These are phyloP conservation scores for Hypoxylon sp. DNA, from an alignment of 2,329 filamentous ascomycete genomes.

Conservation along the genomic window DNA sequence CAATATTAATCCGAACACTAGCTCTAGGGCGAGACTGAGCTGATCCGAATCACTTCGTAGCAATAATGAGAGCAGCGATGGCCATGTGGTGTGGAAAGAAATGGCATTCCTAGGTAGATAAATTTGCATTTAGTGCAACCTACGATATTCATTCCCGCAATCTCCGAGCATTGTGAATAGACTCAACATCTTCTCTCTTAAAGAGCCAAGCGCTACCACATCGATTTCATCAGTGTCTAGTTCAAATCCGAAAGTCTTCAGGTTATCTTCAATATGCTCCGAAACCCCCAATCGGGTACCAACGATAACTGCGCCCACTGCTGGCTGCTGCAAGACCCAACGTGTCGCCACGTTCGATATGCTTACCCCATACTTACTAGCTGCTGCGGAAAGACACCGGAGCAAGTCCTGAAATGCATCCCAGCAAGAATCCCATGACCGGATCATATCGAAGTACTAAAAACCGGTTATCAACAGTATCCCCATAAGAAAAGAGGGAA, in stretches of 20 bases:
- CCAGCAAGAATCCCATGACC: constrained; percentile 50
- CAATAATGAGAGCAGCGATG: neutral
- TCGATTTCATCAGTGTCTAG: constrained; percentile 47
- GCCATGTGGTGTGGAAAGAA: neutral
- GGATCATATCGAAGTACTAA: constrained; percentile 52
- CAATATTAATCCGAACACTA: too few relatives aligned
- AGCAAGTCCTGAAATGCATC: constrained; percentile 49
- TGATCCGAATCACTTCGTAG: neutral
- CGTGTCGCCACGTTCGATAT: constrained; percentile 50
- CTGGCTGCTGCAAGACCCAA: constrained; percentile 51
- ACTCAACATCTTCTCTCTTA: constrained; percentile 28
- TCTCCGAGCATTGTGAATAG: constrained; percentile 49
- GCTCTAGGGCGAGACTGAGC: too few relatives aligned
- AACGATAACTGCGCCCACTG: constrained; percentile 53
- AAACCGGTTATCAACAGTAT: neutral
- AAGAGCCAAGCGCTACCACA: constrained; percentile 38
- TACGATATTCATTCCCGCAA: constrained; percentile 52
- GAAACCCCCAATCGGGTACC: constrained; percentile 50
- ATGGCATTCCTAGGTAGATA: neutral
- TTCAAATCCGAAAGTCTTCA: constrained; percentile 44
- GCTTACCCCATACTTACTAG: constrained; percentile 45
- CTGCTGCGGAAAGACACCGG: constrained; percentile 39
- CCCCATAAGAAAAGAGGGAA: neutral
- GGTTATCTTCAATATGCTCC: constrained; percentile 47
- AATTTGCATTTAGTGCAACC: constrained; percentile 39